Evolutionary conservation across 208 protist species (phyloP), one percentile per base, ranked within the genome.

Genomic region (Crithidia brevicula): DNA sequence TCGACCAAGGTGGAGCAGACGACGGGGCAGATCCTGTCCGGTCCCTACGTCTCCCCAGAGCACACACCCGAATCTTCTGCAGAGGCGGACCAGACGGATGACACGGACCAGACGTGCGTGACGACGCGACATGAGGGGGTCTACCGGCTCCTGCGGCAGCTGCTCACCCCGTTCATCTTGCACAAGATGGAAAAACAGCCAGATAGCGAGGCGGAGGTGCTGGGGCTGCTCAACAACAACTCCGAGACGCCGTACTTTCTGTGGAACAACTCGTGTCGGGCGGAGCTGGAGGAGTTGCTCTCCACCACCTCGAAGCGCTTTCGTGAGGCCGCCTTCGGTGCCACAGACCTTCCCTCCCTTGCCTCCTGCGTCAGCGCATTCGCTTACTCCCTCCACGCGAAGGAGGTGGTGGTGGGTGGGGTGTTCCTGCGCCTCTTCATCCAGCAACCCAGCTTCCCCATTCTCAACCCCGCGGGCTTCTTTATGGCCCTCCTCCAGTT

Each of bases 391-490:
- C 4, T 80, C 27, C 88, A 95, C 72, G 56, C 78, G 42, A 49
- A 70, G 31, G 94, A 97, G 62, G 78, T 96, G 18, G 80, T 95
- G 25, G 83, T 98, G 4, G 93, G 90, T 25, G 87, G 85, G 25
- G 82, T 97, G 4, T 97, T 96, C 67, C 51, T 98, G 22, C 86
- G 93, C n/a, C 53, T 97, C 13, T 98, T 95, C 61, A 83, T 96
- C 47, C 72, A 80, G 25, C 88, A 97, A 72, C 89, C 95, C 20
- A 79, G 36, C 47, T 95, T 88, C 58, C 25, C 74, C 0, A 83
- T 98, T 40, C 78, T 88, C 45, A 79, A 96, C 28, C 89, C 92
- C 10, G 67, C n/a, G 15, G 81, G 43, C 1, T 92, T 98, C 40
- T 85, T 81, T 47, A 45, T 31, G 20, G 74, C 79, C 8, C 61